phyloP scores from a whole-genome alignment of 805 yeast species.

The Lipomyces anomalus region DNA sequence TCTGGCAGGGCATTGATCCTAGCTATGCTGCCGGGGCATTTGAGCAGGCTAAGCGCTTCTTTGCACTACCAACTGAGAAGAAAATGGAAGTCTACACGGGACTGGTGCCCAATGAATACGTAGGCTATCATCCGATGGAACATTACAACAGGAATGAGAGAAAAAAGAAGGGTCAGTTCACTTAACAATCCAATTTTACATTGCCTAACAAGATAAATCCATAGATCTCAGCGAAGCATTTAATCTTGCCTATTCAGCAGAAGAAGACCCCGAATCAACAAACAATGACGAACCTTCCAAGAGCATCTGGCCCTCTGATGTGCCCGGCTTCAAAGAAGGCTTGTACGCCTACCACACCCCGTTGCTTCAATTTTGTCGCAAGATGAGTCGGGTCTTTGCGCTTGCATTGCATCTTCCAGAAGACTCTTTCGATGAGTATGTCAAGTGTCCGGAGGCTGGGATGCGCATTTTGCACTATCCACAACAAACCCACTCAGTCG shows the following conservation, averaged over 20 bases:
- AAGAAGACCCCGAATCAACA: constrained; percentile 25
- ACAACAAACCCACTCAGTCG: constrained; percentile 29
- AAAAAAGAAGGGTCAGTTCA: constrained; percentile 12
- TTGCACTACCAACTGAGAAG: constrained; percentile 27
- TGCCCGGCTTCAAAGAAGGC: constrained; percentile 27
- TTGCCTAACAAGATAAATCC: too few species aligned
- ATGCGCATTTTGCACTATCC: constrained; percentile 37
- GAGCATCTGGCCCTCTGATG: constrained; percentile 31
- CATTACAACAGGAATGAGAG: constrained; percentile 24
- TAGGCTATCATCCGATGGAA: constrained; percentile 29
- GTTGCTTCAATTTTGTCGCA: constrained; percentile 28
- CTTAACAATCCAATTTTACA: not conserved
- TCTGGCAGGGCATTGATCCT: constrained; percentile 19
- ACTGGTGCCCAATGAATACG: constrained; percentile 25
- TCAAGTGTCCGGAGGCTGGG: constrained; percentile 31
- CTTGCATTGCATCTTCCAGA: constrained; percentile 32
- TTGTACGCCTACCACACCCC: constrained; percentile 27
- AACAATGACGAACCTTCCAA: constrained; percentile 27
- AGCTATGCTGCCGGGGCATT: constrained; percentile 14
- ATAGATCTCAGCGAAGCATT: constrained; percentile 36
- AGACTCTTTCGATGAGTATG: constrained; percentile 28
- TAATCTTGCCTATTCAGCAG: constrained; percentile 31
- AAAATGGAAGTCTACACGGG: constrained; percentile 31
- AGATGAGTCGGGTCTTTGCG: constrained; percentile 30
- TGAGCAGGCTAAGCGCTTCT: constrained; percentile 29